Evolutionary conservation across 2,329 filamentous ascomycete genomes (phyloP).

Genomic region (Fusarium fracticaudum): DNA sequence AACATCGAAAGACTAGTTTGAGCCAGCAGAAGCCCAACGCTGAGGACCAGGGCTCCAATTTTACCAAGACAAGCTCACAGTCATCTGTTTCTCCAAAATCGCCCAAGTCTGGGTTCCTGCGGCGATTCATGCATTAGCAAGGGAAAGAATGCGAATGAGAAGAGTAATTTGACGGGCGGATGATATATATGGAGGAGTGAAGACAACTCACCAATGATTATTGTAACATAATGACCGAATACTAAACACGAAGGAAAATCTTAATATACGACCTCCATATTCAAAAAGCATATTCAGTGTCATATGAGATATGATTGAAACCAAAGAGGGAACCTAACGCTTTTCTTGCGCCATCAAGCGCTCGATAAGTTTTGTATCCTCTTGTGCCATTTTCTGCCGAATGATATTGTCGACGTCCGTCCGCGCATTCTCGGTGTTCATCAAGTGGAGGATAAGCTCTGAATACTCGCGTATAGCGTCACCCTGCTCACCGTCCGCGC

Average conservation of each 20-base stretch:
- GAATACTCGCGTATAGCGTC: constrained; percentile 70
- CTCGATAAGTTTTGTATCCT: constrained; percentile 61
- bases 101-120: constrained; percentile 53
- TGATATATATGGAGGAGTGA: constrained; percentile 7
- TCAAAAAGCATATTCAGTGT: neutral
- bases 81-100: constrained; percentile 44
- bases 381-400: constrained; percentile 56
- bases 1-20: constrained; percentile 51
- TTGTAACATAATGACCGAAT: constrained; percentile 28
- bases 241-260: constrained; percentile 16
- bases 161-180: neutral
- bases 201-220: constrained; percentile 26
- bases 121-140: constrained; percentile 55
- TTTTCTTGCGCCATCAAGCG: constrained; percentile 59
- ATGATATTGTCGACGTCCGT: constrained; percentile 51
- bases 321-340: constrained; percentile 34
- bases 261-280: neutral
- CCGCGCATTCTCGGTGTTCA: constrained; percentile 48
- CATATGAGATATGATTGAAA: neutral
- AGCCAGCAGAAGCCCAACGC: constrained; percentile 42
- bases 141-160: neutral
- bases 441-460: constrained; percentile 62
- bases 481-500: constrained; percentile 62
- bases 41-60: constrained; percentile 22
- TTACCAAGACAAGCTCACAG: constrained; percentile 1